Base-by-base conservation (phyloP, 148 eudicot species). In the Nepenthes mirabilis region DNA sequence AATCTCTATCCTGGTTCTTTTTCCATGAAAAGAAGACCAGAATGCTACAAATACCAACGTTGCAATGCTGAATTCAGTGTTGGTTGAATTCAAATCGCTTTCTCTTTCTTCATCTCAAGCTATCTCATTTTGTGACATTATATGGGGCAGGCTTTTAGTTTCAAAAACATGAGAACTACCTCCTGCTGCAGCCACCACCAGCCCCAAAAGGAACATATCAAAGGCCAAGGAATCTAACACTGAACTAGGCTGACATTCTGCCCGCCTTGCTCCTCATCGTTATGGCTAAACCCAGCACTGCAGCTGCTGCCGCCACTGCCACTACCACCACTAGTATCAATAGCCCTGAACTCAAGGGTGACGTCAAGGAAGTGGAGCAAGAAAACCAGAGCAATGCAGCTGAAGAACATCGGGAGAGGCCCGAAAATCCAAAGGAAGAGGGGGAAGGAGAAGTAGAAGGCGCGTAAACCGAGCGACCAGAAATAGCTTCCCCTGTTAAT, bases 351-450 rank as follows among this genome's bases (percentile, higher is more conserved):
- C 59, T 82, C 80, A 1, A 64, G 55, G 1, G 75, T 69, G 6
- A 79, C 60, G 32, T 84, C 90, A 32, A 84, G 77, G 58, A 77
- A 84, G 68, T 77, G 73, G 11, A 84, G 77, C 73, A 82, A 9
- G 51, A 64, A 55, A 14, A 75, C 87, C 70, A 84, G 59, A 36
- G 67, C 52, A 62, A 68, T 1, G 14, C 82, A 76, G 36, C 83
- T 57, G 36, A 69, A 12, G 9, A 84, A 79, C 90, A 84, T 84
- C 2, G 84, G 84, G 11, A 84, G 69, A 5, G 90, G 84, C 14
- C 90, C 90, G 14, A 84, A 84, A 5, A 82, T 62, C 90, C 90
- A 84, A 59, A 84, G 51, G 56, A 84, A 84, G 36, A 84, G 61
- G 2, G 90, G 90, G 54, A 81, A 77, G 2, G 87, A 84, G 59